A percentile compares a stretch with the other conserved stretches of the same genome.
These are phyloP conservation scores for Coemansia sp. DNA, from an alignment of 192 early-diverging fungal species.

Conservation along the genomic window DNA sequence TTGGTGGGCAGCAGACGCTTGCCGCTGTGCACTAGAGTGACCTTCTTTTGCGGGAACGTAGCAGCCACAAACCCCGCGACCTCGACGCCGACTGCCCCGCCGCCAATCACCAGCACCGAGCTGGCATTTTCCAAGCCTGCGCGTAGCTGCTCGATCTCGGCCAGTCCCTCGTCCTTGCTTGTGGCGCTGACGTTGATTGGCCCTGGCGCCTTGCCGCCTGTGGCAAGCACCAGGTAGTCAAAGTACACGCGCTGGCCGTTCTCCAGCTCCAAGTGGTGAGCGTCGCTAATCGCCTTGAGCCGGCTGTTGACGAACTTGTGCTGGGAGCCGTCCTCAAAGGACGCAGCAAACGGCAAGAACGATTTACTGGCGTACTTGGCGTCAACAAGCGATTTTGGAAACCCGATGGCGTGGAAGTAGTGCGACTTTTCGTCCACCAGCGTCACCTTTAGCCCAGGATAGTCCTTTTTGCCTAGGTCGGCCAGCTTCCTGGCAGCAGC, in stretches of 20 bases:
- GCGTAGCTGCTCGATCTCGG: conserved; percentile 33
- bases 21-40: conserved; percentile 54
- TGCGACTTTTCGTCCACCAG: conserved; percentile 58
- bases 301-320: conserved; percentile 52
- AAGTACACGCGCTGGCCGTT: conserved; percentile 38
- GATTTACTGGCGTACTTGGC: conserved; percentile 49
- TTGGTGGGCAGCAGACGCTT: conserved; percentile 50
- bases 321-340: conserved; percentile 38
- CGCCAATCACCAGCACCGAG: conserved; percentile 58
- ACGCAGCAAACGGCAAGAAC: conserved; percentile 53
- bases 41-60: conserved; percentile 39
- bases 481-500: conserved; percentile 45
- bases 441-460: conserved; percentile 48
- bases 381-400: conserved; percentile 50
- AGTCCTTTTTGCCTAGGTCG: conserved; percentile 23
- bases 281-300: conserved; percentile 17
- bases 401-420: conserved; percentile 57
- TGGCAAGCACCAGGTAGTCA: conserved; percentile 58
- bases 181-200: conserved; percentile 36
- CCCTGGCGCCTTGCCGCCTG: conserved; percentile 50
- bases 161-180: conserved; percentile 40
- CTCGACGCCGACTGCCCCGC: conserved; percentile 62
- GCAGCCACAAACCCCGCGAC: conserved; percentile 57
- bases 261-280: conserved; percentile 43
- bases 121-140: conserved; percentile 39